These are phyloP conservation scores for Lunasporangiospora selenospora DNA, from an alignment of 192 early-diverging fungal species.

Conservation along the genomic window DNA sequence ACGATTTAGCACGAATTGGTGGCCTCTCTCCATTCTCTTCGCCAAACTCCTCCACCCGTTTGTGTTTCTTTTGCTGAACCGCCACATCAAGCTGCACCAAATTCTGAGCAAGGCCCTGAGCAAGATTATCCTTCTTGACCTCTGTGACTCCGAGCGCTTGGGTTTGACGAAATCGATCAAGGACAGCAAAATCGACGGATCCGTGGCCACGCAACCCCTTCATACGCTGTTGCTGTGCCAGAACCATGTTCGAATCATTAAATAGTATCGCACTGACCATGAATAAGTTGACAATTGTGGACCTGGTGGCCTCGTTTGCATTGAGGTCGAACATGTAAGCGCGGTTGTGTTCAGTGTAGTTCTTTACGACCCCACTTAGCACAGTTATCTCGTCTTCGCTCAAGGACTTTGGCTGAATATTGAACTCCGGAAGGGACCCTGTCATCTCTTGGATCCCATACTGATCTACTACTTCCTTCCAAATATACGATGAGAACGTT, in stretches of 20 bases:
- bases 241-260: background rate
- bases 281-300: slow-evolving; percentile 3
- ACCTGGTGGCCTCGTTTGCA: slow-evolving; percentile 2
- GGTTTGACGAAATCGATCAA: slow-evolving; percentile 2
- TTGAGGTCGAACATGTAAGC: slow-evolving; percentile 3
- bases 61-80: slow-evolving; percentile 18
- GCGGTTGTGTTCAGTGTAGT: background rate
- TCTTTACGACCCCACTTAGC: background rate
- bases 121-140: slow-evolving; percentile 9
- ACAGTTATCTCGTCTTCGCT: background rate
- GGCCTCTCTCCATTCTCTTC: slow-evolving; percentile 8
- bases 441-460: background rate
- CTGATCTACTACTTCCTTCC: slow-evolving; percentile 1
- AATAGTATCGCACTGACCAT: slow-evolving; percentile 9
- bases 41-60: slow-evolving; percentile 3
- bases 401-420: background rate
- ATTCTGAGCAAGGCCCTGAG: slow-evolving; percentile 13
- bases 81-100: slow-evolving; percentile 20
- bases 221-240: slow-evolving; percentile 8
- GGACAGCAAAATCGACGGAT: slow-evolving; percentile 4
- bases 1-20: slow-evolving; percentile 8
- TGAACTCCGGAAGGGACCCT: too few species aligned
- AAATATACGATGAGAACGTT: slow-evolving; percentile 2
- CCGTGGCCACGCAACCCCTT: slow-evolving; percentile 6
- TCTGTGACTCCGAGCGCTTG: slow-evolving; percentile 10